These are phyloP conservation scores for Nannochloropsis oceanica DNA, from an alignment of 108 stramenopile genomes.

Conservation along the genomic window DNA sequence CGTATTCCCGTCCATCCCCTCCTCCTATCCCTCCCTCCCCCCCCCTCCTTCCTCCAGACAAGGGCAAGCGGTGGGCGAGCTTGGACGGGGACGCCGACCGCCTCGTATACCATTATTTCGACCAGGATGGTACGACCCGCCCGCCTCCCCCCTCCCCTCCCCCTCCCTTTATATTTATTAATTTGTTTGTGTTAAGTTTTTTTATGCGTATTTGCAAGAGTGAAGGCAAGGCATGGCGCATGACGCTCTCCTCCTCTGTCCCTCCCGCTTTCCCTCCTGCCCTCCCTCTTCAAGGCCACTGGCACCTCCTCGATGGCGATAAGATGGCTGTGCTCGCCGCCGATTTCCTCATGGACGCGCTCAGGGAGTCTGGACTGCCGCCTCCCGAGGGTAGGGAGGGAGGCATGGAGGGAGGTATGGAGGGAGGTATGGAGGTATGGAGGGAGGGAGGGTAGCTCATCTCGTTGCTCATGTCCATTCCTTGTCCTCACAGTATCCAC, in stretches of 20 bases:
- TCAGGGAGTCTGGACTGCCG: constrained; percentile 22
- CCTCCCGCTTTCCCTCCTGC: not conserved
- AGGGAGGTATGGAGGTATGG: not conserved
- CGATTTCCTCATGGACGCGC: constrained; percentile 54
- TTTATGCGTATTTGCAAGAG: not conserved
- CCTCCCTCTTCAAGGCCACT: constrained; percentile 1
- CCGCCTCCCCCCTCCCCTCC: not conserved
- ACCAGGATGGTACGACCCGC: not conserved
- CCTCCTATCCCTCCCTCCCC: not conserved
- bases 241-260: not conserved
- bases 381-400: not conserved
- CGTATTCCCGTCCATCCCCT: too few relatives aligned
- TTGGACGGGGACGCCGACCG: constrained; percentile 98
- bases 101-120: constrained; percentile 72
- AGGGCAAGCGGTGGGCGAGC: constrained; percentile 39
- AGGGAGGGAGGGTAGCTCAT: not conserved
- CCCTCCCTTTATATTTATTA: not conserved
- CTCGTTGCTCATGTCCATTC: not conserved
- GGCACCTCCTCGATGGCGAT: constrained; percentile 83
- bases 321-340: constrained; percentile 79
- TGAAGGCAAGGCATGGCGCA: not conserved
- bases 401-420: not conserved
- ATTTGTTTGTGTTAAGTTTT: not conserved
- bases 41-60: not conserved
- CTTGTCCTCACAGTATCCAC: not conserved